Percentiles rank a stretch among this genome's conserved stretches.
Conservation (phyloP, 768 basidiomycete species). For the Coprinopsis strossmayeri region DNA sequence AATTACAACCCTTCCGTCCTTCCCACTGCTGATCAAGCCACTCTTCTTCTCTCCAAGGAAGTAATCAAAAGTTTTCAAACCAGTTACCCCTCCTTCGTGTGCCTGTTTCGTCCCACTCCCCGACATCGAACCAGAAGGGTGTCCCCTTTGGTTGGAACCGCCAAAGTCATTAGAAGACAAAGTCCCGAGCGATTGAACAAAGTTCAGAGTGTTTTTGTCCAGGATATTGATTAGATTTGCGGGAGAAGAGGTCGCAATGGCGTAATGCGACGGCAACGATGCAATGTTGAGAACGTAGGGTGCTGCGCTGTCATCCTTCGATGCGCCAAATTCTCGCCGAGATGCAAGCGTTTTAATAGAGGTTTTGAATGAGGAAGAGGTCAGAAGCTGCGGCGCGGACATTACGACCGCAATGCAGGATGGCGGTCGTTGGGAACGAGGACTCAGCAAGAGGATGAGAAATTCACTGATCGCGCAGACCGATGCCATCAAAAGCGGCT, state of each 20-base stretch:
- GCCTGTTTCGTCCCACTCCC: no score
- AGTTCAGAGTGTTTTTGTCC: conserved; percentile 49
- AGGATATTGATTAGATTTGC: conserved; percentile 64
- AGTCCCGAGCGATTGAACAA: conserved; percentile 32
- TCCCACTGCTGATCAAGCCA: conserved; percentile 58
- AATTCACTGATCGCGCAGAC: no score
- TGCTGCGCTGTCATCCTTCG: not conserved
- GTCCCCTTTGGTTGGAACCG: no score
- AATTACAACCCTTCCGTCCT: conserved; percentile 62
- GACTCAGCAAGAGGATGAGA: no score
- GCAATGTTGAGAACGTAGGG: conserved; percentile 60
- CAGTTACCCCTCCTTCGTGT: conserved; percentile 52
- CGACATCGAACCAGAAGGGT: no score
- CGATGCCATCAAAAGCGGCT: no score
- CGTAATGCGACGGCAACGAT: conserved; percentile 40
- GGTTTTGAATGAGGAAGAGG: not conserved
- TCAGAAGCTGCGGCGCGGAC: no score
- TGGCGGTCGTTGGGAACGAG: no score
- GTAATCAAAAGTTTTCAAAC: conserved; percentile 37
- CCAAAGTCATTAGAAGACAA: no score
- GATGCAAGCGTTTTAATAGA: no score
- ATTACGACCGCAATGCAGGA: no score
- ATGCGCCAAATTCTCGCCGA: no score
- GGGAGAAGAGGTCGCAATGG: conserved; percentile 56
- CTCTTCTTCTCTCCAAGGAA: conserved; percentile 35